Conservation (phyloP, 129 eudicot species). For the Solidago caesia region DNA sequence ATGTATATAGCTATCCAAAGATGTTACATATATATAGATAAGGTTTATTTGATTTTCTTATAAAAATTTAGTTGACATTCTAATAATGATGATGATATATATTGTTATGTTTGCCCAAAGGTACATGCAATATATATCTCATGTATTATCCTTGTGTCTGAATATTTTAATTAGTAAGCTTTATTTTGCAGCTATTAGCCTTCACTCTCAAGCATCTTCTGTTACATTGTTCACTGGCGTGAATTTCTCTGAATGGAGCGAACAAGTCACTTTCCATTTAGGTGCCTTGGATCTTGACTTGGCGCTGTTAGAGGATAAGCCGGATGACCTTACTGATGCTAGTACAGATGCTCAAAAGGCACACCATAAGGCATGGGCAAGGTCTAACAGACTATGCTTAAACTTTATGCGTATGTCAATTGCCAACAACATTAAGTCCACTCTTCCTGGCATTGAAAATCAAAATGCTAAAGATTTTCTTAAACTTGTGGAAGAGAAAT, state of each 20-base stretch:
- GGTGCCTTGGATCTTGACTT: conserved; percentile 8
- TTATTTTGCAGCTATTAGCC: neutral
- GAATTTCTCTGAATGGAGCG: conserved; percentile 2
- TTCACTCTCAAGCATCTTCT: conserved; percentile 8
- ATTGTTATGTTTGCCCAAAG: neutral
- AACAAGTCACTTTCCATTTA: neutral
- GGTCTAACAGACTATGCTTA: neutral
- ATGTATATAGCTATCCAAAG: neutral
- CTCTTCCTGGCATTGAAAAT: neutral
- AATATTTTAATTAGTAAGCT: neutral
- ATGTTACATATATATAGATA: neutral
- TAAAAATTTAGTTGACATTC: neutral
- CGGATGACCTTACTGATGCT: neutral
- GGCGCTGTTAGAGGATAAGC: neutral
- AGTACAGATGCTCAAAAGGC: neutral
- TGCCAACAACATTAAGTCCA: neutral
- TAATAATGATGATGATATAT: neutral
- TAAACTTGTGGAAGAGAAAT: no score
- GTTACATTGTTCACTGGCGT: neutral
- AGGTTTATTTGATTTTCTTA: neutral
- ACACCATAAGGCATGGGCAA: neutral
- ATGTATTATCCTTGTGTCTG: neutral
- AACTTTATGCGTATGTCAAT: neutral
- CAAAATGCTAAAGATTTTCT: no score
- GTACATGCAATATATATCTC: neutral